Conservation (phyloP, 2,329 filamentous ascomycete genomes). For the Colletotrichum nymphaeae region DNA sequence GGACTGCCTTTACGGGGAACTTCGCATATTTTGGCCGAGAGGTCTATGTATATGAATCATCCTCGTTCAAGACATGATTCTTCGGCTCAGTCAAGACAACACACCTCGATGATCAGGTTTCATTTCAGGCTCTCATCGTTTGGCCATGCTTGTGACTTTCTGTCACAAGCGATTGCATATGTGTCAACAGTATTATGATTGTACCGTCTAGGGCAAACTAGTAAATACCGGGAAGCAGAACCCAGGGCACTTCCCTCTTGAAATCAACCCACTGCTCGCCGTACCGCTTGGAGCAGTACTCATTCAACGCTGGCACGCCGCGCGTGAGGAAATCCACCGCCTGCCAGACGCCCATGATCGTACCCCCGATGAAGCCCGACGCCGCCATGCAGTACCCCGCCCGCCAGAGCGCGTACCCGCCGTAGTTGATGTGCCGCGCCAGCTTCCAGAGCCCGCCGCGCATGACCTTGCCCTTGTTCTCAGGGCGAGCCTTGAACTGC, state of each 20-base stretch:
- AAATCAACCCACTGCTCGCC: conserved; percentile 52
- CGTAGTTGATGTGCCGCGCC: conserved; percentile 55
- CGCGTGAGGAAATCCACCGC: conserved; percentile 45
- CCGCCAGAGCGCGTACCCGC: conserved; percentile 50
- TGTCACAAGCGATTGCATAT: neutral
- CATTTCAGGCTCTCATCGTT: neutral
- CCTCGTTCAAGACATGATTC: neutral
- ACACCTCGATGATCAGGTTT: neutral
- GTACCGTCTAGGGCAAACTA: conserved; percentile 28
- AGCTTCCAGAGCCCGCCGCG: conserved; percentile 50
- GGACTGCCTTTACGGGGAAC: conserved; percentile 16
- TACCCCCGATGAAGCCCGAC: conserved; percentile 48
- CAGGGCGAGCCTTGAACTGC: conserved; percentile 49
- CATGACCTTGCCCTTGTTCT: conserved; percentile 52
- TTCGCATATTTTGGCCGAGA: conserved; percentile 19
- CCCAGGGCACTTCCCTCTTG: conserved; percentile 50
- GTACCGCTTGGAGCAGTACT: conserved; percentile 51
- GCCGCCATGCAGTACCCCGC: conserved; percentile 47
- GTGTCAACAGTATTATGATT: neutral
- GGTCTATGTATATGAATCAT: neutral
- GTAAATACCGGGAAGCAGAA: conserved; percentile 51
- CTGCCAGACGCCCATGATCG: conserved; percentile 43
- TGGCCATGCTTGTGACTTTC: too few species aligned
- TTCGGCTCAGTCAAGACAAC: neutral
- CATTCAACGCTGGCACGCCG: conserved; percentile 47